Evolutionary conservation across 805 yeast genomes (phyloP), one percentile per base, ranked within the genome.

Genomic region (Ogataea glucozyma): DNA sequence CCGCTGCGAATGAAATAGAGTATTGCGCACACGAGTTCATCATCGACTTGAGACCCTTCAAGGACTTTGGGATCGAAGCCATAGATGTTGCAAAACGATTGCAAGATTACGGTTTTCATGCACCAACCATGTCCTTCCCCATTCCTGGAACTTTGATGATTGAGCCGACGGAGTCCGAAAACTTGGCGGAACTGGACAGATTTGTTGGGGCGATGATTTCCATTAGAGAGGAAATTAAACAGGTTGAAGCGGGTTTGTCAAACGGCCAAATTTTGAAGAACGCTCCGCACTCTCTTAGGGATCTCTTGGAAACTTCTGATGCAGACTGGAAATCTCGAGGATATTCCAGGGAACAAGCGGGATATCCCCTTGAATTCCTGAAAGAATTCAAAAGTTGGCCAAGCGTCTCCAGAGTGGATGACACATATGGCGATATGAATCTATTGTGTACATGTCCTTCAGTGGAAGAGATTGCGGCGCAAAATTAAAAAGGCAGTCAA

Each of bases 71-170:
- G 17, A 73, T 91, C 41, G 97, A 93, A 69, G 97, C 97, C 16
- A 88, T 91, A 55, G 99, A 93, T 64, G 82, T 93, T 46, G 98
- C 99, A 44, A 93, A 93, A 72, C 81, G 99, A 66, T 75, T 93
- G 47, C 98, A 93, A 69, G 99, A 93, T 69, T 93, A 91, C 64
- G 97, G 98, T 0, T 93, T 93, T 80, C 99, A 93, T 67, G 97
- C 97, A 1, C 99, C 99, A 49, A 93, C 99, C 19, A 83, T 93
- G 87, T 93, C 98, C 2, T 93, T 93, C 87, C 99, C 99, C 8
- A 95, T 93, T 39, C 91, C 97, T 4, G 96, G 95, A 49, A 93
- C 99, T 2, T 75, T 93, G 56, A 93, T 93, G 99, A 81, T 93
- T 50, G 99, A 93, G 70, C 99, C 99, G 46, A 93, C 99, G 3